Evolutionary conservation across 2,329 filamentous ascomycete genomes (phyloP), one percentile per base, ranked within the genome.

Genomic region (Neofusicoccum umdonicola): DNA sequence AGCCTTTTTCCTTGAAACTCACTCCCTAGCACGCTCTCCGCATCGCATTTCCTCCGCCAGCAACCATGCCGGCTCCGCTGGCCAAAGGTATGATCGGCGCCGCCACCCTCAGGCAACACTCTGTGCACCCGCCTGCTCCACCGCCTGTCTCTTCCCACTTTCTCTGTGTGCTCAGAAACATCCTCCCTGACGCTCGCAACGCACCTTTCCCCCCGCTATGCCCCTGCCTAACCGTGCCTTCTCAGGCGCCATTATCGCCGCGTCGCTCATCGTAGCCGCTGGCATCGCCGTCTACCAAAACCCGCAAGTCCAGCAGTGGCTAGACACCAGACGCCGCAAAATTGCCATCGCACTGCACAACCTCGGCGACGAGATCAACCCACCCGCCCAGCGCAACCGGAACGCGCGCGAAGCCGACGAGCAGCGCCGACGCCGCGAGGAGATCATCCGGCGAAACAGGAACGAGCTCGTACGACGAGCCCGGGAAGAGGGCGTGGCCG

Each of bases 241-340:
- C 65, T 63, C 73, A 88, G 87, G 86, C 71, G 81, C 88, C 68
- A 85, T 89, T 67, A 83, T 89, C 69, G 85, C 85, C 54, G 82
- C 87, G 67, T 84, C 84, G 48, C 81, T 88, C 45, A 78, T 88
- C 64, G 82, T 88, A 61, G 87, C 87, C 66, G 85, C 87, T 17
- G 84, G 86, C 12, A 82, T 88, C 58, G 87, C 87, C 61, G 82
- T 87, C 51, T 87, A 88, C 74, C 85, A 89, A 73, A 87, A 84
- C 45, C 87, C 87, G 0, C 83, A 88, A 71, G 81, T 89, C 65
- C 81, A 85, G 73, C 80, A 83, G 81, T 89, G 87, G 87, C 76
- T 89, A 62, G 81, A 86, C 64, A 81, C 84, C 64, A 86, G 85
- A 63, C 84, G 87, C 51, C 84, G 85, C 64, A 88, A 86, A 74